These are phyloP conservation scores for Leishmania lainsoni DNA, from an alignment of 208 protist species.

Conservation along the genomic window DNA sequence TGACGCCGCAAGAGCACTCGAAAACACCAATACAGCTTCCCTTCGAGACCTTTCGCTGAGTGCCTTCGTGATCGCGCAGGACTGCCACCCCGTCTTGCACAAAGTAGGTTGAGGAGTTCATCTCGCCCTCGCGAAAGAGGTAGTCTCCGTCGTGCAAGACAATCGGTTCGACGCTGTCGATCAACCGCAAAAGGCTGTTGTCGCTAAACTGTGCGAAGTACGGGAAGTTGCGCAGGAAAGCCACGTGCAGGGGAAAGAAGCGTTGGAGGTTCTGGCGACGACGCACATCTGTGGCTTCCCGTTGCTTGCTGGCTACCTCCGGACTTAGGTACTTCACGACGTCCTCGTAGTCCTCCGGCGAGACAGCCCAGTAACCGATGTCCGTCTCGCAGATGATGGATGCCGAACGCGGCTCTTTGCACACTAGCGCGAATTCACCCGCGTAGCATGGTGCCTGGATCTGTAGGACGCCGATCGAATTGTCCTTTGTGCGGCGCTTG, in stretches of 20 bases:
- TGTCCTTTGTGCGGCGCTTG: slow-evolving; percentile 80
- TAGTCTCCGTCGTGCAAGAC: slow-evolving; percentile 84
- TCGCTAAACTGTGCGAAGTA: slow-evolving; percentile 84
- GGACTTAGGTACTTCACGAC: slow-evolving; percentile 73
- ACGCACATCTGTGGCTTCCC: slow-evolving; percentile 84
- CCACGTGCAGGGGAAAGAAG: slow-evolving; percentile 79
- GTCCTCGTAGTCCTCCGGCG: slow-evolving; percentile 82
- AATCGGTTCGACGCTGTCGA: slow-evolving; percentile 75
- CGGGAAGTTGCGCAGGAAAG: slow-evolving; percentile 74
- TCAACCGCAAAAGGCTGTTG: slow-evolving; percentile 52
- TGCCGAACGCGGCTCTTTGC: slow-evolving; percentile 84
- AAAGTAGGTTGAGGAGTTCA: slow-evolving; percentile 86
- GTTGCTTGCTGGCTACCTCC: slow-evolving; percentile 78
- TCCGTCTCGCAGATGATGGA: slow-evolving; percentile 88
- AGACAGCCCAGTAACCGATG: slow-evolving; percentile 79
- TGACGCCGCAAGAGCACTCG: slow-evolving; percentile 84
- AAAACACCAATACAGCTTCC: slow-evolving; percentile 89
- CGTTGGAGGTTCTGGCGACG: slow-evolving; percentile 79
- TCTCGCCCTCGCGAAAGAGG: slow-evolving; percentile 58
- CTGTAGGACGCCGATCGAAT: slow-evolving; percentile 66
- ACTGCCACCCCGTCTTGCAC: slow-evolving; percentile 81
- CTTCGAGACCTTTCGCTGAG: slow-evolving; percentile 38
- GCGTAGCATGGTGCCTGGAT: slow-evolving; percentile 88
- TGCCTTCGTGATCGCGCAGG: slow-evolving; percentile 42
- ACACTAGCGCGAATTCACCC: slow-evolving; percentile 89